Evolutionary conservation across 2,329 filamentous ascomycete species (phyloP).

Genomic region (Pseudogymnoascus sp.): DNA sequence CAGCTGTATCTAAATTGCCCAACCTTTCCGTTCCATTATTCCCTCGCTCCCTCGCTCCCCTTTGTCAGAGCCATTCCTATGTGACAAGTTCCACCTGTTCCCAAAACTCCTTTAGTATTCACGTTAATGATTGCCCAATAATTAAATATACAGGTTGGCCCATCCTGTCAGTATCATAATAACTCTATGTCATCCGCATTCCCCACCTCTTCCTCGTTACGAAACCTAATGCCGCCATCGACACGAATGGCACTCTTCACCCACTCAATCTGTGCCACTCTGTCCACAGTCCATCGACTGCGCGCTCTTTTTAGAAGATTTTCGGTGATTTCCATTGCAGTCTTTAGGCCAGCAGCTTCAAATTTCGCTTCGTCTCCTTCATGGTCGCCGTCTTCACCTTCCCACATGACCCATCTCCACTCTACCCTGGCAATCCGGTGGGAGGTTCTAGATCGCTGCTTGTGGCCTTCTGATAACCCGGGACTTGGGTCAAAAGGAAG

Average conservation of each 20-base stretch:
- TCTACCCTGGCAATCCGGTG: slow-evolving; percentile 94
- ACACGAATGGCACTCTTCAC: slow-evolving; percentile 67
- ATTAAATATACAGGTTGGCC: slow-evolving; percentile 1
- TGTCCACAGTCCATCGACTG: slow-evolving; percentile 67
- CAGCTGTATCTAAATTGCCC: not conserved
- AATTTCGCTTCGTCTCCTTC: slow-evolving; percentile 58
- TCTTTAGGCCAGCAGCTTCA: slow-evolving; percentile 58
- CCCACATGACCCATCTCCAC: slow-evolving; percentile 89
- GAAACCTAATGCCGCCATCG: slow-evolving; percentile 52
- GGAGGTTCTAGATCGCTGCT: slow-evolving; percentile 72
- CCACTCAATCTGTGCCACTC: slow-evolving; percentile 68
- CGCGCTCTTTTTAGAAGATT: slow-evolving; percentile 75
- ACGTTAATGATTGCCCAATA: not conserved
- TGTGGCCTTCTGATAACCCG: slow-evolving; percentile 62
- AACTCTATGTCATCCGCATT: not conserved
- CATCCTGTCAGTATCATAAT: slow-evolving; percentile 6
- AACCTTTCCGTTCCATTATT: slow-evolving; percentile 5
- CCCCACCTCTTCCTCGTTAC: slow-evolving; percentile 39
- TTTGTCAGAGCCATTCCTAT: not conserved
- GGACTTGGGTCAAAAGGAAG: slow-evolving; percentile 89
- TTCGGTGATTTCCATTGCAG: slow-evolving; percentile 76
- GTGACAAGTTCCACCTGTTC: not conserved
- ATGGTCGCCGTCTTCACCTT: slow-evolving; percentile 78
- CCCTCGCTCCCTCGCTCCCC: not conserved
- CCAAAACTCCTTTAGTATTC: slow-evolving; percentile 6